Percentiles rank a stretch among this genome's conserved stretches.
phyloP scores from a whole-genome alignment of 768 basidiomycete genomes.

The Trametes villosa region DNA sequence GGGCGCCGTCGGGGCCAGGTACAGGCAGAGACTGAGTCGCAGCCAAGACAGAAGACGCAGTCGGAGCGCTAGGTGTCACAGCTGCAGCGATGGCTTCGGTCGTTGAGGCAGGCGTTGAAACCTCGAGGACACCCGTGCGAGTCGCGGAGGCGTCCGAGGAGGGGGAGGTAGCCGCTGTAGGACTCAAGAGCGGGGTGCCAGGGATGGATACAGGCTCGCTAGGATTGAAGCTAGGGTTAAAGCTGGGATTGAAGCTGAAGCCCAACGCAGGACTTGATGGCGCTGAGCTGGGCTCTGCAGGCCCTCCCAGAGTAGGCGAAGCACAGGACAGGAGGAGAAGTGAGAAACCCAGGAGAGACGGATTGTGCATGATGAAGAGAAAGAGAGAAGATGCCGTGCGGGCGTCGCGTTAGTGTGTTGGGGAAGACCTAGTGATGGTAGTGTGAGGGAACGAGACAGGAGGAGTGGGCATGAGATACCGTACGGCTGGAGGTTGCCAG shows the following conservation, averaged over 20 bases:
- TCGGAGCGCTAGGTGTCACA: neutral
- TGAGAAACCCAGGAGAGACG: slow-evolving; percentile 21
- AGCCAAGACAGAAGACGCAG: neutral
- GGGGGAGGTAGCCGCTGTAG: neutral
- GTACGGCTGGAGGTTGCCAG: too few relatives aligned
- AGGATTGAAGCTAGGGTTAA: neutral
- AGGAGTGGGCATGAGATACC: too few relatives aligned
- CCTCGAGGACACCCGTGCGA: neutral
- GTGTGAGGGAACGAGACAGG: too few relatives aligned
- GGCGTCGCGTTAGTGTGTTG: too few relatives aligned
- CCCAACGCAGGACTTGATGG: slow-evolving; percentile 10
- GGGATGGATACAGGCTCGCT: neutral
- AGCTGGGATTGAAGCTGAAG: neutral
- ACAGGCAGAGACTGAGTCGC: too few relatives aligned
- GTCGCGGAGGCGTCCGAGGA: neutral
- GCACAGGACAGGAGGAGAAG: slow-evolving; percentile 23
- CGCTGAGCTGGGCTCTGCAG: neutral
- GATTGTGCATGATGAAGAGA: slow-evolving; percentile 12
- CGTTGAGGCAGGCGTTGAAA: neutral
- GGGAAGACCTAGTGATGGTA: neutral
- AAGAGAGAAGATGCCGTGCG: slow-evolving; percentile 25
- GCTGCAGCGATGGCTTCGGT: neutral
- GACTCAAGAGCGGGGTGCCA: neutral
- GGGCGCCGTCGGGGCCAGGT: too few relatives aligned
- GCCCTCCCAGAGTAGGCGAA: slow-evolving; percentile 16